Evolutionary conservation across 768 basidiomycete species (phyloP).

Genomic region (Lactarius sp.): DNA sequence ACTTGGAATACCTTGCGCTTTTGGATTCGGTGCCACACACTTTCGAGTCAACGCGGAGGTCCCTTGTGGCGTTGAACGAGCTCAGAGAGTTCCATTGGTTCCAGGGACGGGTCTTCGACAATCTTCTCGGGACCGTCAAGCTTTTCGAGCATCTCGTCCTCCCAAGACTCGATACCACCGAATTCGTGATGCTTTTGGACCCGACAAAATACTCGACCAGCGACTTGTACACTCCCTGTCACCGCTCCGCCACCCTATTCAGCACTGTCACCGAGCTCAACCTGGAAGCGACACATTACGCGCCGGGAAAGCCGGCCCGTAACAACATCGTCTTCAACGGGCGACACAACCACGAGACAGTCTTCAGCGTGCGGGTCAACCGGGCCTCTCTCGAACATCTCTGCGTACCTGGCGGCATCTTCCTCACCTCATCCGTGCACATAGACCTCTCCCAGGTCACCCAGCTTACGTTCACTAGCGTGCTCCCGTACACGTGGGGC

Average conservation of each 20-base stretch:
- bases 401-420: conserved; percentile 2
- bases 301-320: conserved; percentile 1
- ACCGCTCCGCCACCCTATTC: conserved; percentile 1
- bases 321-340: conserved; percentile 20
- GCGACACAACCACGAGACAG: conserved; percentile 2
- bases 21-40: conserved; percentile 15
- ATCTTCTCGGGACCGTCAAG: conserved; percentile 18
- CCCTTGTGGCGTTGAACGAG: not conserved
- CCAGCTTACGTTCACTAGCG: conserved; percentile 18
- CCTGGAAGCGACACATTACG: conserved; percentile 11
- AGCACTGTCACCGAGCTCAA: conserved; percentile 6
- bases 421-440: conserved; percentile 10
- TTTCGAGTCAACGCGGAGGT: not conserved
- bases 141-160: conserved; percentile 16
- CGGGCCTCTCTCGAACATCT: not conserved
- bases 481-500: conserved; percentile 1
- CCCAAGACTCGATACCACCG: not conserved
- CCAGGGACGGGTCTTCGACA: conserved; percentile 9
- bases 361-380: conserved; percentile 9
- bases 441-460: conserved; percentile 6
- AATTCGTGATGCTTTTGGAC: conserved; percentile 12
- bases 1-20: conserved; percentile 17
- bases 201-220: not conserved
- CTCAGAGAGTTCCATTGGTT: conserved; percentile 17
- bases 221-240: conserved; percentile 6